phyloP scores from a whole-genome alignment of 805 yeast genomes.

The Nakazawaea sp. region DNA sequence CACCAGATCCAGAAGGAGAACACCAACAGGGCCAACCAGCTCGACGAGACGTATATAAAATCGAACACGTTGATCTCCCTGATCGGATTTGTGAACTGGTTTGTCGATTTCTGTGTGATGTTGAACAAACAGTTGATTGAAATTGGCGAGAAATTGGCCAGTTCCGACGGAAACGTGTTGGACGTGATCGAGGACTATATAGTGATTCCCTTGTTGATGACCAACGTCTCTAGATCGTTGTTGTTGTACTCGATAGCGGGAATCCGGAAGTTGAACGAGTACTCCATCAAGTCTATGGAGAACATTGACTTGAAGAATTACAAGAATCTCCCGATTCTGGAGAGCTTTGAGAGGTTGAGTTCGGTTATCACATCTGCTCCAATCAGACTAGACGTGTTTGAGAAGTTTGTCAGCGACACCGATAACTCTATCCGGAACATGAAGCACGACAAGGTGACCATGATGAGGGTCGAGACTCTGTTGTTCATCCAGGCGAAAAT shows the following conservation, averaged over 20 bases:
- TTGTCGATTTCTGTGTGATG: slow-evolving; percentile 68
- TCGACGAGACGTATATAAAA: slow-evolving; percentile 47
- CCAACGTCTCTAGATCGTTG: slow-evolving; percentile 65
- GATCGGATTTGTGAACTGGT: slow-evolving; percentile 83
- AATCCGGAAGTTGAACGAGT: slow-evolving; percentile 54
- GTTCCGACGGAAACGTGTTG: too few species aligned
- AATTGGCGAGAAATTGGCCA: neutral
- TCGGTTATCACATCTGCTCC: slow-evolving; percentile 44
- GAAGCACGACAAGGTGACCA: slow-evolving; percentile 30
- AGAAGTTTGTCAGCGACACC: slow-evolving; percentile 11
- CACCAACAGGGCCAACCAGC: slow-evolving; percentile 23
- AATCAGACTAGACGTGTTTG: slow-evolving; percentile 33
- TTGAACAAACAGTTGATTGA: slow-evolving; percentile 58
- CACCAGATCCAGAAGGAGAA: slow-evolving; percentile 57
- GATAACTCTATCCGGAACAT: slow-evolving; percentile 25
- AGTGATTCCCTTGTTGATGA: slow-evolving; percentile 51
- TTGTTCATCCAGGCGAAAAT: slow-evolving; percentile 56
- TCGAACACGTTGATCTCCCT: slow-evolving; percentile 58
- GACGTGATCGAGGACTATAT: slow-evolving; percentile 23
- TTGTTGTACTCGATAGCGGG: slow-evolving; percentile 62
- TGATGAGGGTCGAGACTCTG: slow-evolving; percentile 52
- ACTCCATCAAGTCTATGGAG: slow-evolving; percentile 49
- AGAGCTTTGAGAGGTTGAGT: slow-evolving; percentile 44
- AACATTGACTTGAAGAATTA: slow-evolving; percentile 30
- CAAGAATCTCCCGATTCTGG: slow-evolving; percentile 37